Conservation (phyloP, 495 filamentous ascomycete species). For the Glutinoglossum americanum region DNA sequence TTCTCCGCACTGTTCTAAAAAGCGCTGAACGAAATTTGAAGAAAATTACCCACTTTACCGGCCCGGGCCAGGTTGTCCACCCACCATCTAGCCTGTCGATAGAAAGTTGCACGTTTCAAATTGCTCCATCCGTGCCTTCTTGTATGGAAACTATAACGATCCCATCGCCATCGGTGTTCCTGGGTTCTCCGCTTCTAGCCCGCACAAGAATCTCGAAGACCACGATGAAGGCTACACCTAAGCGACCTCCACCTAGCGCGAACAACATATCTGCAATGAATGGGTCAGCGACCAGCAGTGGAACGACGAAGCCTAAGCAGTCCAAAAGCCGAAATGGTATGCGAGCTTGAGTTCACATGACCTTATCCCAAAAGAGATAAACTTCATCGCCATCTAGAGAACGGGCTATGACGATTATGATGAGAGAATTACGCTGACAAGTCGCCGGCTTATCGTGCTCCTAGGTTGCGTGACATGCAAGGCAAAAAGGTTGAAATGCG, state of each 20-base stretch:
- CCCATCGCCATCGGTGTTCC: constrained; percentile 38
- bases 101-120: neutral
- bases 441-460: neutral
- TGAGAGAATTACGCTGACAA: neutral
- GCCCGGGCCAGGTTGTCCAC: no score
- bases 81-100: neutral
- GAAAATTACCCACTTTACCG: no score
- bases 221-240: constrained; percentile 14
- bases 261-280: constrained; percentile 7
- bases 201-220: constrained; percentile 16
- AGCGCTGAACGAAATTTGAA: no score
- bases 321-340: constrained; percentile 71
- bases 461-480: constrained; percentile 68
- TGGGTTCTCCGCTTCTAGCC: constrained; percentile 23
- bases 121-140: neutral
- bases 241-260: constrained; percentile 12
- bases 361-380: neutral
- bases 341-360: constrained; percentile 8
- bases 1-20: no score
- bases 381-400: neutral
- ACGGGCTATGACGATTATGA: neutral
- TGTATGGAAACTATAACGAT: constrained; percentile 41
- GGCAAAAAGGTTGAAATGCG: constrained; percentile 61
- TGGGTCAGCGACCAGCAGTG: constrained; percentile 4
- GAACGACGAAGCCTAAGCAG: constrained; percentile 43